Conservation (phyloP, 306 rosid genomes). For the Gynostemma pentaphyllum region DNA sequence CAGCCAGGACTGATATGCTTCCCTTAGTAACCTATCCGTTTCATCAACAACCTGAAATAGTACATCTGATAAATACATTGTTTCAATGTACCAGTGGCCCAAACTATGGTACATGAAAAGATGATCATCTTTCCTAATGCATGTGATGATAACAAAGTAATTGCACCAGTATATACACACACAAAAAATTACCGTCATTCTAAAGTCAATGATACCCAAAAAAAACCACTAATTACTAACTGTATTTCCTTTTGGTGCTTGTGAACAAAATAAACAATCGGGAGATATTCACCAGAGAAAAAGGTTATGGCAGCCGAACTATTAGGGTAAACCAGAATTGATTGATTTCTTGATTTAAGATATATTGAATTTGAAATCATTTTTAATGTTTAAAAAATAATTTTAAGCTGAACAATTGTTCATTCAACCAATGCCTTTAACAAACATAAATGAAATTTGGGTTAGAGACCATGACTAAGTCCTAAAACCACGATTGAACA, state of each 20-base stretch:
- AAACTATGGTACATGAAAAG: background rate
- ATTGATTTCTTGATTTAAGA: no score
- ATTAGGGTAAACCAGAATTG: no score
- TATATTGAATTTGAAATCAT: background rate
- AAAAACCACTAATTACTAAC: background rate
- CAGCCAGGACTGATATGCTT: constrained; percentile 89
- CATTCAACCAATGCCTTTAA: background rate
- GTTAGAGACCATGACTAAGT: background rate
- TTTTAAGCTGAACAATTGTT: background rate
- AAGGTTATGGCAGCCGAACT: background rate
- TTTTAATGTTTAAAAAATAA: background rate
- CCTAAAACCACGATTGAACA: background rate
- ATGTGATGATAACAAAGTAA: background rate
- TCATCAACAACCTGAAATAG: constrained; percentile 83
- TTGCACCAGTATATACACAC: background rate
- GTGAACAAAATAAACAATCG: background rate
- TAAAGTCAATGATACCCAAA: background rate
- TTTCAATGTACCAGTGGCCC: background rate
- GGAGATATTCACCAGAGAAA: background rate
- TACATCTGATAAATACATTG: constrained; percentile 19
- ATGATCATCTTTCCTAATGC: background rate
- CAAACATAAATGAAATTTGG: background rate
- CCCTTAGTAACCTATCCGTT: constrained; percentile 79
- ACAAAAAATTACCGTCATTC: background rate
- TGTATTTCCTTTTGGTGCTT: background rate